Percentiles rank a stretch among this genome's conserved stretches.
phyloP scores from a whole-genome alignment of 768 basidiomycete genomes.

The Phanerodontia chrysosporium region DNA sequence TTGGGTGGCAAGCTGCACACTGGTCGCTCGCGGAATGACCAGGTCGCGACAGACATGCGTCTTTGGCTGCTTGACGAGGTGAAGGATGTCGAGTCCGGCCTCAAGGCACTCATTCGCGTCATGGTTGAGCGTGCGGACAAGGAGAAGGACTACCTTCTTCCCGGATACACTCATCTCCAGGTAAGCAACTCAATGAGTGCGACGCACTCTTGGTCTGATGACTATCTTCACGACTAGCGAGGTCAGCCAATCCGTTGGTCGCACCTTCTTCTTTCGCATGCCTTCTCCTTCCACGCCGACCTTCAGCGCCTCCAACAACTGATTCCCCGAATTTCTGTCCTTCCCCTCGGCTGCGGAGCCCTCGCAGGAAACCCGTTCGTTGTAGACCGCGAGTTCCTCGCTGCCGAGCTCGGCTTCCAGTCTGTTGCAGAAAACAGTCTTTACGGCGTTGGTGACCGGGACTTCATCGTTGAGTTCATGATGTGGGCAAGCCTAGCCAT shows the following conservation, averaged over 20 bases:
- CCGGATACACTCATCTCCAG: constrained; percentile 98
- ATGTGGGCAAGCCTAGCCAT: constrained; percentile 94
- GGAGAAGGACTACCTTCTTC: constrained; percentile 86
- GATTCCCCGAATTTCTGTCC: constrained; percentile 84
- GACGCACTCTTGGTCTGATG: neutral
- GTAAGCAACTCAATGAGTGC: constrained; percentile 35
- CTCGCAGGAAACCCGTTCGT: constrained; percentile 95
- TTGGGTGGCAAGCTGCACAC: constrained; percentile 96
- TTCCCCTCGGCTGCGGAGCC: constrained; percentile 91
- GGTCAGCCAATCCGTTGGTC: constrained; percentile 99
- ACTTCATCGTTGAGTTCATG: constrained; percentile 95
- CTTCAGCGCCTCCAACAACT: constrained; percentile 81
- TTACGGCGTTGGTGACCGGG: constrained; percentile 94
- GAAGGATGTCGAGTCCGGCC: constrained; percentile 54
- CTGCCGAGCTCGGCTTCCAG: constrained; percentile 82
- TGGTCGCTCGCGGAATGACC: constrained; percentile 95
- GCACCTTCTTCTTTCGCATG: constrained; percentile 92
- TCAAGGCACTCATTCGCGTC: constrained; percentile 79
- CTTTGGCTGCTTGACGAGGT: constrained; percentile 89
- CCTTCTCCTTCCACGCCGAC: constrained; percentile 89
- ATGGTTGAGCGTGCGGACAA: constrained; percentile 91
- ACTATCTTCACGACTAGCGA: constrained; percentile 48
- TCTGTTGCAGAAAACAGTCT: constrained; percentile 93
- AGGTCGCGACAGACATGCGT: constrained; percentile 98
- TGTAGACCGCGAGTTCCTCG: constrained; percentile 91